Percentiles rank a stretch among this genome's conserved stretches.
Evolutionary conservation across 1,284 basidiomycete genomes (phyloP).

Genomic region (Schizopora paradoxa): DNA sequence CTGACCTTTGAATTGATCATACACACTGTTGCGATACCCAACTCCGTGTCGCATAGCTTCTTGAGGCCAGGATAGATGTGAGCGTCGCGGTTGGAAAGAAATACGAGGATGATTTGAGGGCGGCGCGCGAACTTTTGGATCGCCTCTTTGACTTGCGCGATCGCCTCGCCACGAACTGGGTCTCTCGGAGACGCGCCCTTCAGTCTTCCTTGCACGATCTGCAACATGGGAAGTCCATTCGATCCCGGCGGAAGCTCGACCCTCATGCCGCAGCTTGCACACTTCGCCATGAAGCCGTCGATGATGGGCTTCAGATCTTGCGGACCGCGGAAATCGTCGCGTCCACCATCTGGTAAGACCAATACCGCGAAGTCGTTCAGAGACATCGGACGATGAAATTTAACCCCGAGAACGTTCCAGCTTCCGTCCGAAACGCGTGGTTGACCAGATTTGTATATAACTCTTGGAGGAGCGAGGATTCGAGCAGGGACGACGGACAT

Average conservation of each 20-base stretch:
- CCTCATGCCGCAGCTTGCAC: conserved; percentile 10
- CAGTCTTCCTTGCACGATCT: conserved; percentile 31
- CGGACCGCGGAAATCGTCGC: conserved; percentile 41
- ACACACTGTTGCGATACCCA: conserved; percentile 30
- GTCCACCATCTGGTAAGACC: conserved; percentile 45
- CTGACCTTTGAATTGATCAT: conserved; percentile 24
- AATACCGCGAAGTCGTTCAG: conserved; percentile 59
- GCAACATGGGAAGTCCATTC: conserved; percentile 55
- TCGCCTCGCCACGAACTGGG: no score
- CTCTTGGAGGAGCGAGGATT: conserved; percentile 48
- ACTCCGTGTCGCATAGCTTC: conserved; percentile 39
- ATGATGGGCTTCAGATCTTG: conserved; percentile 41
- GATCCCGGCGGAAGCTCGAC: conserved; percentile 48
- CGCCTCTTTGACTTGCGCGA: no score
- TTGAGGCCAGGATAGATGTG: conserved; percentile 27
- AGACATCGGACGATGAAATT: no score
- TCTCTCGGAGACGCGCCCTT: no score
- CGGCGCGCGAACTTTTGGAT: no score
- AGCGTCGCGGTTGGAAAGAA: conserved; percentile 9
- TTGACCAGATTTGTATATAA: conserved; percentile 47
- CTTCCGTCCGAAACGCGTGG: conserved; percentile 46
- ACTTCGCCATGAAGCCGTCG: conserved; percentile 8
- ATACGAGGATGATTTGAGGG: conserved; percentile 10
- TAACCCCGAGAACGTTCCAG: conserved; percentile 69
- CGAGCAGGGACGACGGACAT: conserved; percentile 61